Evolutionary conservation across 129 eudicot genomes (phyloP), one percentile per base, ranked within the genome.

Genomic region (Artemisia argyi): DNA sequence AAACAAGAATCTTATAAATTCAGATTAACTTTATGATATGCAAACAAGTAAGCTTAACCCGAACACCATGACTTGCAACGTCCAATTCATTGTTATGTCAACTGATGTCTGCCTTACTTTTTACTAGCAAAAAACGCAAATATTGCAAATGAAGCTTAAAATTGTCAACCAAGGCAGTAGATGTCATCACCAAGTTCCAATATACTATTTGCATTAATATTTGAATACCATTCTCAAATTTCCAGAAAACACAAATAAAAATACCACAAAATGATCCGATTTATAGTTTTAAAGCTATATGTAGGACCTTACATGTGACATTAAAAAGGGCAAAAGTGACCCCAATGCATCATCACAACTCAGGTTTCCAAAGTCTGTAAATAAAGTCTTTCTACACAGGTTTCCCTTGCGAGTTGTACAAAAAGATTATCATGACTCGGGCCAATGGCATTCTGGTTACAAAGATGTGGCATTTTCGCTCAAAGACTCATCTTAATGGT

Each of bases 401-500:
- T 73, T 63, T 51, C 50, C 49, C 42, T 54, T 54, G 12, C 62
- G 39, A 30, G 68, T 19, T 53, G 6, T 69, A 69, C 50, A 69
- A 32, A 53, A 17, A 6, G 8, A 42, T 17, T 17, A 3, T n/a
- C 68, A 47, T 46, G 59, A 28, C 51, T 62, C 78, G 1, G n/a
- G 11, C 66, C 76, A 28, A 53, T 69, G 49, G 53, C 53, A 16
- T 17, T 24, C 49, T n/a, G 26, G 42, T 35, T 10, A 52, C 70
- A 49, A 49, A 17, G 61, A 35, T 50, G 78, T 63, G 11, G 63
- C 63, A 39, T 50, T 73, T 73, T 51, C 14, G 65, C 63, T 60
- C 63, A 55, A 57, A 57, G 68, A 57, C 49, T 58, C 74, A 11
- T 16, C 67, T 6, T 35, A 11, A 10, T 22, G 35, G 13, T 28